Percentiles rank a stretch among this genome's conserved stretches.
Evolutionary conservation across 176 grass and related monocot genomes (phyloP).

Genomic region (Oryza meridionalis): DNA sequence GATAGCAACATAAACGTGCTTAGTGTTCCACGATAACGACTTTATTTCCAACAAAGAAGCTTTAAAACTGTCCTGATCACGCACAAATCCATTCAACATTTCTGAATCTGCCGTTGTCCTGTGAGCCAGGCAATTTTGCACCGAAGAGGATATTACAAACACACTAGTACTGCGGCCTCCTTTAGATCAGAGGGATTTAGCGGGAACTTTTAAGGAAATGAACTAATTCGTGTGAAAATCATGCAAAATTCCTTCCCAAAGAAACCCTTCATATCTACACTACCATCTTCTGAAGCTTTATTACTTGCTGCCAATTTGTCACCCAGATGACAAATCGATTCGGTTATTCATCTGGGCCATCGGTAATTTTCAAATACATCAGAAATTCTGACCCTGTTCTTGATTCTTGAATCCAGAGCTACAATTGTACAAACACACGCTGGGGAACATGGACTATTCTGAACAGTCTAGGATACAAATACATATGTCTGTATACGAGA

Average conservation of each 20-base stretch:
- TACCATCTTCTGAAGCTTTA: conserved; percentile 16
- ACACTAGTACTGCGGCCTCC: background rate
- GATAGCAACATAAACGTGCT: background rate
- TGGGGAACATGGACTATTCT: background rate
- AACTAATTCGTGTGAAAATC: background rate
- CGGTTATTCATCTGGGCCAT: background rate
- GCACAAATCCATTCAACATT: background rate
- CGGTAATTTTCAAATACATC: background rate
- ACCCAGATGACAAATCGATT: background rate
- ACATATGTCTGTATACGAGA: background rate
- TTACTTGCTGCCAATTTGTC: background rate
- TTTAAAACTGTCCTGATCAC: conserved; percentile 5
- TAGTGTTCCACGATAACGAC: background rate
- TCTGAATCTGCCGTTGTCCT: background rate
- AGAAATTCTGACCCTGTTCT: background rate
- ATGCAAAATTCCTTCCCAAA: background rate
- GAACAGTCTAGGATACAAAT: background rate
- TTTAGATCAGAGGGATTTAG: background rate
- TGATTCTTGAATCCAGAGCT: background rate
- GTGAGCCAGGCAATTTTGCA: background rate
- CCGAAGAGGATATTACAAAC: background rate
- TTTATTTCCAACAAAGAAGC: background rate
- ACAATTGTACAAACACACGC: background rate
- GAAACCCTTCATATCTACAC: background rate
- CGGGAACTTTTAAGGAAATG: background rate